Evolutionary conservation across 805 yeast species (phyloP), one percentile per base, ranked within the genome.

Genomic region (Saccharomycopsis fodiens): DNA sequence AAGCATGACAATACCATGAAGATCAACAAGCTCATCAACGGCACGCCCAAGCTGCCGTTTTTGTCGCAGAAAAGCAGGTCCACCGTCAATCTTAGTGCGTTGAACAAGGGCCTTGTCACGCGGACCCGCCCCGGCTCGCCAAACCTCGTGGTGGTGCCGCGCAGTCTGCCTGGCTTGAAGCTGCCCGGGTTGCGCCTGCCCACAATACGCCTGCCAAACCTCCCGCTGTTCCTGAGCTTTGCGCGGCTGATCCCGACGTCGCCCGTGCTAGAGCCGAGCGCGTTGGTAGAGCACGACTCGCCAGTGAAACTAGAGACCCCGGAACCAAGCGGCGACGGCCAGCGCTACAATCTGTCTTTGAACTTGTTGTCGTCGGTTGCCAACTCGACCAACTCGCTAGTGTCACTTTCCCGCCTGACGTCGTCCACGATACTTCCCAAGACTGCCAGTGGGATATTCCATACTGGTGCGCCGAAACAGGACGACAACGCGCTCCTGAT

Each of bases 371-470:
- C 48, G 15, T 20, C 38, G 3, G 48, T 40, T 17, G 48, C 46
- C n/a, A 15, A 39, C 32, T 42, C 50, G 6, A 38, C 46, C 4
- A 38, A 17, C 35, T 48, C 52, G 7, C 40, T 45, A 12, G 40
- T 42, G 12, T 40, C 44, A 16, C 19, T 48, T 2, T 34, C 32
- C 13, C 17, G 31, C 10, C 6, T 6, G 13, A 8, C 19, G 3
- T 30, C 40, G 6, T 13, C 35, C 16, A 16, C 40, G 3, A 10
- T 44, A n/a, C 25, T 47, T 13, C 47, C 51, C 21, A 44, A 49
- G 35, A 39, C 44, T 3, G 23, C 41, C 12, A 49, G 52, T 23
- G 52, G 52, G 17, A 49, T 49, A 22, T 49, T 49, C 32, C 45
- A 46, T 35, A 29, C 40, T 13, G 51, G 48, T 25, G 40, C 19